phyloP scores from a whole-genome alignment of 805 yeast genomes.

The Tanozyma kutaoensis region DNA sequence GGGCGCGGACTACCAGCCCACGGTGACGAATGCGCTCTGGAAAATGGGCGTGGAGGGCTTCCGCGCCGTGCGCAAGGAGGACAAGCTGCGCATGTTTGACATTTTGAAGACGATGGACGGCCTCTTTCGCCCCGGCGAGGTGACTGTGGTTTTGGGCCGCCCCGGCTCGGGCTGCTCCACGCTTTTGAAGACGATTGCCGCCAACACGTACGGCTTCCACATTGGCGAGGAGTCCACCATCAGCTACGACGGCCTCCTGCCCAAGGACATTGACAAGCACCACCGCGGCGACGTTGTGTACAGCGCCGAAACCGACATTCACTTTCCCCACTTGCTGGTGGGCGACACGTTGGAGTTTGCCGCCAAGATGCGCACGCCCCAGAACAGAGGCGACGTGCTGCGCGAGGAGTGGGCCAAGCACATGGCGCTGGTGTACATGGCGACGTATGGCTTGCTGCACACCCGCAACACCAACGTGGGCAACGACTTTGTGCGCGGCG shows the following conservation, averaged over 20 bases:
- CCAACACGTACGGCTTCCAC: slow-evolving; percentile 48
- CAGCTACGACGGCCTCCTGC: slow-evolving; percentile 42
- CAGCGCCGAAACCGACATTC: slow-evolving; percentile 56
- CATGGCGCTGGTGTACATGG: slow-evolving; percentile 40
- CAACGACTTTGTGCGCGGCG: slow-evolving; percentile 52
- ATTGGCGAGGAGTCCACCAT: slow-evolving; percentile 32
- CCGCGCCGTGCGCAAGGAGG: slow-evolving; percentile 7
- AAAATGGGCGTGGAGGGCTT: slow-evolving; percentile 6
- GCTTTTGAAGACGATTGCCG: slow-evolving; percentile 49
- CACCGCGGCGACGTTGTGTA: slow-evolving; percentile 60
- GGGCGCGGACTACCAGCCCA: slow-evolving; percentile 55
- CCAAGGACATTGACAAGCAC: slow-evolving; percentile 33
- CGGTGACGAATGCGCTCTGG: slow-evolving; percentile 28
- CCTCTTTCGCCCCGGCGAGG: slow-evolving; percentile 44
- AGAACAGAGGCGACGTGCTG: slow-evolving; percentile 45
- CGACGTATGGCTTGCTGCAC: slow-evolving; percentile 45
- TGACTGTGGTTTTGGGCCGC: slow-evolving; percentile 63
- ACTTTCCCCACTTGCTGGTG: slow-evolving; percentile 57
- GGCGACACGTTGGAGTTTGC: slow-evolving; percentile 54
- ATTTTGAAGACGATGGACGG: slow-evolving; percentile 60
- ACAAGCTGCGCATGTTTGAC: slow-evolving; percentile 20
- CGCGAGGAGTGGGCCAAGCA: slow-evolving; percentile 42
- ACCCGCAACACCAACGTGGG: slow-evolving; percentile 51
- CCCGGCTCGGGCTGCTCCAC: slow-evolving; percentile 80
- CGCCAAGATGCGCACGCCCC: slow-evolving; percentile 48